A percentile compares a stretch with the other conserved stretches of the same genome.
These are phyloP conservation scores for Sugiyamaella sp. DNA, from an alignment of 1,139 yeast species.

Conservation along the genomic window DNA sequence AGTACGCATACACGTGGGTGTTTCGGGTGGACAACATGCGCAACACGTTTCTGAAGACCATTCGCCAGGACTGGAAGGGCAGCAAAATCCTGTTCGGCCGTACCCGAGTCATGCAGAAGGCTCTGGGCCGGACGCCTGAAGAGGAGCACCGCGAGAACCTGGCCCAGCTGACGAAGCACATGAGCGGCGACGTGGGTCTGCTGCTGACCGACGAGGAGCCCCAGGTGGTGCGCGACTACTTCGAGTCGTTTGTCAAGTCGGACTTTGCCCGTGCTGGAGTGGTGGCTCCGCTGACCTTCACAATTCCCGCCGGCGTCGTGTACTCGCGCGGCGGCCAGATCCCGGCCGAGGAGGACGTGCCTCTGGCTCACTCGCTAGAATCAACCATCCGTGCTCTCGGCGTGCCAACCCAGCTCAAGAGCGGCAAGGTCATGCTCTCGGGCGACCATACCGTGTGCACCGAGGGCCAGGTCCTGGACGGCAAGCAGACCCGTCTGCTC, in stretches of 20 bases:
- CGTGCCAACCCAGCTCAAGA: conserved; percentile 86
- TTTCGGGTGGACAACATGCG: conserved; percentile 89
- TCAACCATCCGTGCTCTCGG: conserved; percentile 87
- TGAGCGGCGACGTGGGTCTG: conserved; percentile 80
- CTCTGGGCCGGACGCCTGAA: conserved; percentile 82
- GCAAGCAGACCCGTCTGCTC: conserved; percentile 86
- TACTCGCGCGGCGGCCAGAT: conserved; percentile 96
- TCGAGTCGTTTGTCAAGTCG: conserved; percentile 70
- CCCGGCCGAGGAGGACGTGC: conserved; percentile 88
- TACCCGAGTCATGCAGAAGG: conserved; percentile 89
- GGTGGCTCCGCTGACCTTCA: conserved; percentile 77
- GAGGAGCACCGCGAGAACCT: conserved; percentile 89
- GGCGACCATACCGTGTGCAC: conserved; percentile 80
- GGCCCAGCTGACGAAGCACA: conserved; percentile 60
- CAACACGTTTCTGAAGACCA: conserved; percentile 92
- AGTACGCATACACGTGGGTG: conserved; percentile 78
- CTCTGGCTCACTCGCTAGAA: conserved; percentile 94
- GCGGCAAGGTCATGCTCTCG: conserved; percentile 80
- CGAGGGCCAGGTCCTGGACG: conserved; percentile 80
- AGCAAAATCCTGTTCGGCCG: conserved; percentile 88
- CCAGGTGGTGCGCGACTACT: conserved; percentile 82
- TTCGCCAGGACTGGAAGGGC: conserved; percentile 90
- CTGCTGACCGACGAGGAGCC: conserved; percentile 86
- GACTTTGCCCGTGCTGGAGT: conserved; percentile 93
- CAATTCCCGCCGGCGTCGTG: conserved; percentile 85